Percentiles rank a stretch among this genome's conserved stretches.
These are phyloP conservation scores for Perilla frutescens DNA, from an alignment of 257 asterid species.

Conservation along the genomic window DNA sequence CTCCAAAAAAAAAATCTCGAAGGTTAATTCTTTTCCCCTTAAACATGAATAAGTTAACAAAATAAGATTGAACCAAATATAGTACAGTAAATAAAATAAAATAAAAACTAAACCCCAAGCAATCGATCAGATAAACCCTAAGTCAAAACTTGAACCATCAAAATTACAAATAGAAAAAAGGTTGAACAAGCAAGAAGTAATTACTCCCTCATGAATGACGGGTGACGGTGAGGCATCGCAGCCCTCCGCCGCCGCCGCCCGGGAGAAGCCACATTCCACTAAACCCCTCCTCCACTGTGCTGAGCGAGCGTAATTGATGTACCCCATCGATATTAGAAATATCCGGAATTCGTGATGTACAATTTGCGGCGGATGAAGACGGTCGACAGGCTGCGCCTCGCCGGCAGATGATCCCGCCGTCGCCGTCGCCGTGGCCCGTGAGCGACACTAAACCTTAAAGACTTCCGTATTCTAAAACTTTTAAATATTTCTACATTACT, in stretches of 20 bases:
- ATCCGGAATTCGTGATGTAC: no score
- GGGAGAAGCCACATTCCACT: neutral
- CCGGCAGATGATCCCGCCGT: no score
- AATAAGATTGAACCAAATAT: neutral
- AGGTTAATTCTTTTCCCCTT: neutral
- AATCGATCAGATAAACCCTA: neutral
- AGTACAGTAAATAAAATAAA: neutral
- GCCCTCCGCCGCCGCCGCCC: neutral
- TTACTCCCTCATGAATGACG: neutral
- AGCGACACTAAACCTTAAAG: no score
- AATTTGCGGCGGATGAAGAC: no score
- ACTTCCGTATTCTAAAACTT: no score
- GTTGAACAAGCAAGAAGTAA: neutral
- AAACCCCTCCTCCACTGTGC: neutral
- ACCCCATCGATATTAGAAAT: no score
- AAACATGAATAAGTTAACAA: neutral
- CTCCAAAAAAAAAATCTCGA: no score
- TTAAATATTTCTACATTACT: no score
- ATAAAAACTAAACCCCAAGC: neutral
- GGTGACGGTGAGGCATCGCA: neutral
- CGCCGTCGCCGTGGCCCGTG: no score
- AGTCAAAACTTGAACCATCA: neutral
- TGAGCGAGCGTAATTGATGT: no score
- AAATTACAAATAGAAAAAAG: slow-evolving; percentile 1
- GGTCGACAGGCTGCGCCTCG: no score